Evolutionary conservation across 2,329 filamentous ascomycete species (phyloP).

Genomic region (Blastomyces percursus): DNA sequence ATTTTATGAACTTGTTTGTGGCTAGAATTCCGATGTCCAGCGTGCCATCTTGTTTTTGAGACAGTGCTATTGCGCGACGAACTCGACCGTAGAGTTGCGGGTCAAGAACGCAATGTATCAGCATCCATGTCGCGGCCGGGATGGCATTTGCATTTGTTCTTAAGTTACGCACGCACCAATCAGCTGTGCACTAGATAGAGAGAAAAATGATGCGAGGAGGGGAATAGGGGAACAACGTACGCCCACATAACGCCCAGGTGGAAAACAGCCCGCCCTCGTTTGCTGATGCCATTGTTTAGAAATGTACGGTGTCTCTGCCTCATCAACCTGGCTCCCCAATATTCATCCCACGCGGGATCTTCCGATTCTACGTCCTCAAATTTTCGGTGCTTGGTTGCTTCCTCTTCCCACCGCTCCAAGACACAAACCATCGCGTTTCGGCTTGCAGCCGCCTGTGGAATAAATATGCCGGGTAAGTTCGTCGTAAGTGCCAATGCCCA

Average conservation of each 20-base stretch:
- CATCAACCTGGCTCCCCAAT: slow-evolving; percentile 10
- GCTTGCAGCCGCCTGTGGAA: slow-evolving; percentile 12
- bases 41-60: slow-evolving; percentile 6
- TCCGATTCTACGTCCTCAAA: slow-evolving; percentile 23
- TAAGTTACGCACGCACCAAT: not conserved
- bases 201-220: not conserved
- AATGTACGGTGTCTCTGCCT: slow-evolving; percentile 2
- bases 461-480: slow-evolving; percentile 13
- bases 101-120: slow-evolving; percentile 11
- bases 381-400: slow-evolving; percentile 7
- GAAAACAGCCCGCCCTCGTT: slow-evolving; percentile 7
- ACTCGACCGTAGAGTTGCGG: slow-evolving; percentile 1
- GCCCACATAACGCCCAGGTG: slow-evolving; percentile 9
- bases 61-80: slow-evolving; percentile 2
- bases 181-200: not conserved
- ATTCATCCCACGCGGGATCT: slow-evolving; percentile 21
- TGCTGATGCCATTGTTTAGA: slow-evolving; percentile 8
- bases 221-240: not conserved
- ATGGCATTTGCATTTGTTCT: slow-evolving; percentile 11
- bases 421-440: slow-evolving; percentile 9
- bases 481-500: slow-evolving; percentile 11
- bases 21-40: slow-evolving; percentile 8
- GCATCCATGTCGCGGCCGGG: slow-evolving; percentile 7
- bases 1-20: slow-evolving; percentile 9
- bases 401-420: slow-evolving; percentile 14